Evolutionary conservation across 371 early-diverging fungal genomes (phyloP).

Genomic region (Thermomucor indicae-seudaticae): DNA sequence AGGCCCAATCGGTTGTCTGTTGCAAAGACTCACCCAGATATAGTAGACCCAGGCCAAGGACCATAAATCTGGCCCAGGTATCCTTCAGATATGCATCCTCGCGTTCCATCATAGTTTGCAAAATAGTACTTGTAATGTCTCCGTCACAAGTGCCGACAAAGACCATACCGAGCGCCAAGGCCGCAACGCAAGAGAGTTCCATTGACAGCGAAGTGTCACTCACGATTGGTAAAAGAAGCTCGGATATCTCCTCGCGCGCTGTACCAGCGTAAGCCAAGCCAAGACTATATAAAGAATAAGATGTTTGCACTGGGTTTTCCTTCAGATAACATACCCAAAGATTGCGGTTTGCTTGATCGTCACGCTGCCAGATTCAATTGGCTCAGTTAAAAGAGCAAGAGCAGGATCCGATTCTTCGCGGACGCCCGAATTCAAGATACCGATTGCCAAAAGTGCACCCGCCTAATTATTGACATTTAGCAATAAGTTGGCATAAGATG

Average conservation of each 20-base stretch:
- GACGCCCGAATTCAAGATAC: constrained; percentile 86
- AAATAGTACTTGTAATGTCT: constrained; percentile 87
- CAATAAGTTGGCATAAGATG: not conserved
- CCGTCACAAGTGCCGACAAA: constrained; percentile 91
- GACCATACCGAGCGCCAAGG: constrained; percentile 87
- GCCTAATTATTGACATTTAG: constrained; percentile 43
- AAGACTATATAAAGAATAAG: constrained; percentile 50
- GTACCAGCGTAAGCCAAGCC: constrained; percentile 96
- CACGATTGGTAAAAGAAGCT: constrained; percentile 80
- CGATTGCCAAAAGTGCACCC: constrained; percentile 94
- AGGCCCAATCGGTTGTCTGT: not conserved
- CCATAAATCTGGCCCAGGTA: constrained; percentile 86
- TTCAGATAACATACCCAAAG: constrained; percentile 52
- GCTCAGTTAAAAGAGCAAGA: constrained; percentile 85
- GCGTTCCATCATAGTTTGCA: constrained; percentile 95
- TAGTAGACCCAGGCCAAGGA: constrained; percentile 85
- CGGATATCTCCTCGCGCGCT: constrained; percentile 79
- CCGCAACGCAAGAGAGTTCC: constrained; percentile 88
- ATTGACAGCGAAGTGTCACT: constrained; percentile 82
- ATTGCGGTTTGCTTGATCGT: constrained; percentile 61
- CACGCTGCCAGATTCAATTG: constrained; percentile 58
- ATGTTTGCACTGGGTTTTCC: not conserved
- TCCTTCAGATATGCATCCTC: constrained; percentile 81
- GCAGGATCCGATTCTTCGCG: constrained; percentile 93
- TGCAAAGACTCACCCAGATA: constrained; percentile 55